Evolutionary conservation across 176 grass and related monocot species (phyloP).

Genomic region (Triticum monococcum): DNA sequence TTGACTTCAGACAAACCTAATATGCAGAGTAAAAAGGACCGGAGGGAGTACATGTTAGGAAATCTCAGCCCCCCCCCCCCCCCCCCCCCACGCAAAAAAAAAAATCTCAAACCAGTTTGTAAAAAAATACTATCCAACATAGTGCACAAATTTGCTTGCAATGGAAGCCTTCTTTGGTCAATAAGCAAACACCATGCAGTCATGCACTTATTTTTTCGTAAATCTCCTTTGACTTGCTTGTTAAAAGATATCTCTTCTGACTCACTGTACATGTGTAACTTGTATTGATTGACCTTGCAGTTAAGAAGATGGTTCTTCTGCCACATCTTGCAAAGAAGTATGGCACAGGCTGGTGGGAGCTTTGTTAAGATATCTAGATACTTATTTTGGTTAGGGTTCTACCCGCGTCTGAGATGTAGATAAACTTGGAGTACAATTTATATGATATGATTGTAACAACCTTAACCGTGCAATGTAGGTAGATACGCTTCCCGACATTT

Average conservation of each 20-base stretch:
- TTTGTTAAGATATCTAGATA: background rate
- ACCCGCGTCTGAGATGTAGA: background rate
- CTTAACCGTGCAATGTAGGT: no score
- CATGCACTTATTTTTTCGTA: background rate
- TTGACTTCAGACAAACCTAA: no score
- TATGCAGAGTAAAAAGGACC: no score
- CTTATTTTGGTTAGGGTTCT: background rate
- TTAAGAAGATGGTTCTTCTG: background rate
- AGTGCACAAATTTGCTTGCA: background rate
- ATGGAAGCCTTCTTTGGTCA: background rate
- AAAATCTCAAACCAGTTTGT: background rate
- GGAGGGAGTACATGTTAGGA: background rate
- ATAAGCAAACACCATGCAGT: background rate
- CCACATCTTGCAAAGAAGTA: slow-evolving; percentile 10
- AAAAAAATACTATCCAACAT: slow-evolving; percentile 8
- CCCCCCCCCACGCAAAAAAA: no score
- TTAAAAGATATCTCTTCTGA: background rate
- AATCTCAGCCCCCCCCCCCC: no score
- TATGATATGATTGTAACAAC: background rate
- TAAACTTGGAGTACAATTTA: background rate
- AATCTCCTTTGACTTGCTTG: background rate
- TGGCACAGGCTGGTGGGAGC: slow-evolving; percentile 3
- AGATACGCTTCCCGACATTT: no score
- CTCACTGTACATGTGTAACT: background rate
- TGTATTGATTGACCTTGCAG: background rate